These are phyloP conservation scores for Emmonsia crescens DNA, from an alignment of 2,329 filamentous ascomycete genomes.

Conservation along the genomic window DNA sequence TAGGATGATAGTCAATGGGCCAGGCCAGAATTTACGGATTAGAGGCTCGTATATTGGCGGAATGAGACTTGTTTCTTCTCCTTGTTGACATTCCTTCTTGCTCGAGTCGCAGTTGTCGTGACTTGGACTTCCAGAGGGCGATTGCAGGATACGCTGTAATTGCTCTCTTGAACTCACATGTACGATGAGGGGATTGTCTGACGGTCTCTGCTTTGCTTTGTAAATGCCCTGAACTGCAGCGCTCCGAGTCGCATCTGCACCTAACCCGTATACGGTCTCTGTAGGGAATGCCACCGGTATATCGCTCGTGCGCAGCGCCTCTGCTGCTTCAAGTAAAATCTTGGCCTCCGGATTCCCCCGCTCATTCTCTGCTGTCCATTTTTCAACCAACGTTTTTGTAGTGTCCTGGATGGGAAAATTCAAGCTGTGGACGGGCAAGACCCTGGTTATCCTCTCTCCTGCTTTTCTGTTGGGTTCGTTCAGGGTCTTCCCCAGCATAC, in stretches of 20 bases:
- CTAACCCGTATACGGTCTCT: constrained; percentile 93
- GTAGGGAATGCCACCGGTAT: constrained; percentile 89
- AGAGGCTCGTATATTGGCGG: constrained; percentile 67
- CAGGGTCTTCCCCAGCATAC: background rate
- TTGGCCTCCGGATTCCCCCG: constrained; percentile 36
- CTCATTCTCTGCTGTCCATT: constrained; percentile 29
- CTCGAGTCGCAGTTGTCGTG: background rate
- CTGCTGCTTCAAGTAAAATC: constrained; percentile 54
- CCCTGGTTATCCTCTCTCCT: constrained; percentile 18
- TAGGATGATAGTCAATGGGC: constrained; percentile 81
- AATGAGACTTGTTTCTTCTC: constrained; percentile 33
- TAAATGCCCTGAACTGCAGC: constrained; percentile 85
- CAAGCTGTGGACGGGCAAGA: constrained; percentile 29
- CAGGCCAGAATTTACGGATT: constrained; percentile 83
- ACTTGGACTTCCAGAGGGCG: constrained; percentile 10
- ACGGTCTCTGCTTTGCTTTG: constrained; percentile 75
- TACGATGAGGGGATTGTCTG: constrained; percentile 91
- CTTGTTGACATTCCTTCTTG: background rate
- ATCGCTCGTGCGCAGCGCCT: constrained; percentile 52
- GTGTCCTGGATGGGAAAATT: constrained; percentile 23
- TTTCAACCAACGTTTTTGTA: constrained; percentile 24
- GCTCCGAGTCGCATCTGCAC: constrained; percentile 86
- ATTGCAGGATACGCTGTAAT: constrained; percentile 52
- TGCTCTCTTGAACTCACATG: constrained; percentile 76
- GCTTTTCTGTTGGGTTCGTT: background rate